Base-by-base conservation (phyloP, 306 rosid species). In the Quercus agrifolia region DNA sequence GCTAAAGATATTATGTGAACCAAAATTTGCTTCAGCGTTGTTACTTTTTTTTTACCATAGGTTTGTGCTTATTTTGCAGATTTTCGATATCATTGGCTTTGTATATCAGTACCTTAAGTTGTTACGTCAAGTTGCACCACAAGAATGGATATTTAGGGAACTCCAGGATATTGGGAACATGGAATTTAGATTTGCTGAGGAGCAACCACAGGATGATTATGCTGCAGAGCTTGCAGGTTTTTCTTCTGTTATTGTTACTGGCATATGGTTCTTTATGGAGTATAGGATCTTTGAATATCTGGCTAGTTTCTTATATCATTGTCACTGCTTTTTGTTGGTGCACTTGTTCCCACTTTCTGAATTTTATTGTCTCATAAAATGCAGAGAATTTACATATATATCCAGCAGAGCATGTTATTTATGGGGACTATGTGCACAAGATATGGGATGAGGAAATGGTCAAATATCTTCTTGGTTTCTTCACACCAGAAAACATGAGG, bases 121-220 rank as follows among this genome's bases (percentile, higher is more conserved):
- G 80, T 80, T 95, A 86, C 90, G 74, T 30, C 79, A 86, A 85
- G 79, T 74, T 81, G 80, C 98, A 73, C 98, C 99, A 52, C 95
- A 91, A 90, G 93, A 93, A 85, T 92, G 99, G 98, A 95, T 95
- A 84, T 95, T 92, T 88, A 86, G 85, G 88, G 99, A 95, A 81
- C 92, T 95, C 77, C 98, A 92, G 81, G 89, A 84, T 83, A 95
- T 91, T 75, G 98, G 96, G 71, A 95, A 91, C 87, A 95, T 95
- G 97, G 98, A 91, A 64, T 95, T 92, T 85, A 89, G 90, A 88
- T 95, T 92, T 83, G 97, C 88, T 9, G 99, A 93, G 89, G 99
- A 95, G 88, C 93, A 92, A 66, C 99, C 97, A 56, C 97, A 89
- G 81, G 99, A 95, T 87, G 99, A 95, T 85, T 95, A 92, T 85